These are phyloP conservation scores for Coprinellus aureogranulatus DNA, from an alignment of 768 basidiomycete genomes.

Conservation along the genomic window DNA sequence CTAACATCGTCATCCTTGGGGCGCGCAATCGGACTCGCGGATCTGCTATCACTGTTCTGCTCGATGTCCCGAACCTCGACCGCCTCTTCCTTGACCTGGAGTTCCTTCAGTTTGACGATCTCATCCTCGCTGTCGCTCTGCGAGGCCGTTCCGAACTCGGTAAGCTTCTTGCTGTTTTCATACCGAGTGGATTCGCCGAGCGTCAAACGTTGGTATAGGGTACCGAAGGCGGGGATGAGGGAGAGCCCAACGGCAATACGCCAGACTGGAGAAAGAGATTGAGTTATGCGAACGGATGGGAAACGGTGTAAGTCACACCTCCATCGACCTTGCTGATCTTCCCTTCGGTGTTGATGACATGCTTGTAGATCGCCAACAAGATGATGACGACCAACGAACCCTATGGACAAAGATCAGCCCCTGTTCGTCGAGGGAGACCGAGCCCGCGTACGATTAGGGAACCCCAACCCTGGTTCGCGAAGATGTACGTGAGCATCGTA, in stretches of 20 bases:
- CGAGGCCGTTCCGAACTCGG: not conserved
- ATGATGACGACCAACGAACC: conserved; percentile 64
- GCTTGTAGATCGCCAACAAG: conserved; percentile 61
- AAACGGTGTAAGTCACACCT: conserved; percentile 37
- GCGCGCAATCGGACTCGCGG: not conserved
- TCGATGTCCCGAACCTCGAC: not conserved
- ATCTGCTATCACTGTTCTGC: not conserved
- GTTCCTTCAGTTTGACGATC: not conserved
- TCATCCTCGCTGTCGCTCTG: not conserved
- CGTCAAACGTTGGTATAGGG: conserved; percentile 73
- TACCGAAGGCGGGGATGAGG: conserved; percentile 71
- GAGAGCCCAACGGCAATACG: conserved; percentile 71
- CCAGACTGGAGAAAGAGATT: conserved; percentile 47
- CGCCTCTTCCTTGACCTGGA: not conserved
- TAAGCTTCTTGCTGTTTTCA: conserved; percentile 40
- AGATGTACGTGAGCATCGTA: conserved; percentile 71
- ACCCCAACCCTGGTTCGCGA: conserved; percentile 79
- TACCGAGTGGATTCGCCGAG: conserved; percentile 67
- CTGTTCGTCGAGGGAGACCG: too few species aligned
- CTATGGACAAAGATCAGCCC: too few species aligned
- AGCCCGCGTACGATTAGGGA: conserved; percentile 39
- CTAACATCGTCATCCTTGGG: not conserved
- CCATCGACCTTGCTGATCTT: conserved; percentile 68
- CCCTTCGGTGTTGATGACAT: conserved; percentile 56
- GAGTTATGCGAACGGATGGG: not conserved